phyloP scores from a whole-genome alignment of 306 rosid genomes.

The Cicer yamashitae region DNA sequence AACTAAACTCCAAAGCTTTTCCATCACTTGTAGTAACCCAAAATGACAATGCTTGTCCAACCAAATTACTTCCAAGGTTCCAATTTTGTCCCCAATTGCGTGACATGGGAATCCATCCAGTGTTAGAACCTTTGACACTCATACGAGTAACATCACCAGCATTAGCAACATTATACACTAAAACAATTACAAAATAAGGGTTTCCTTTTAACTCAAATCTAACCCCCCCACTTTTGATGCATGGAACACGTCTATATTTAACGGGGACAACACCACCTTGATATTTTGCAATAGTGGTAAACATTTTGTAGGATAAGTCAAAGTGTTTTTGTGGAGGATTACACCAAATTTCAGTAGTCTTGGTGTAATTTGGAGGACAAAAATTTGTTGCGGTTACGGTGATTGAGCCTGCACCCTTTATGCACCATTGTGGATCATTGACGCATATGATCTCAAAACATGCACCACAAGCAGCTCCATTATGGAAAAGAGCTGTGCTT shows the following conservation, averaged over 20 bases:
- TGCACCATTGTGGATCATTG: constrained; percentile 58
- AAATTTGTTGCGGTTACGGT: constrained; percentile 67
- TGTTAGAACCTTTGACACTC: constrained; percentile 43
- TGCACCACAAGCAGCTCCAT: constrained; percentile 62
- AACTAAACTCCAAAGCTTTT: constrained; percentile 35
- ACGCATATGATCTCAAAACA: constrained; percentile 65
- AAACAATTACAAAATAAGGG: constrained; percentile 46
- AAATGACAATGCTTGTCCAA: constrained; percentile 67
- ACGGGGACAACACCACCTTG: constrained; percentile 68
- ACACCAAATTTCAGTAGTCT: constrained; percentile 58
- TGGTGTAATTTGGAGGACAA: constrained; percentile 62
- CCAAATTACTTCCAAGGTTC: constrained; percentile 24
- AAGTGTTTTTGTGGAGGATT: constrained; percentile 74
- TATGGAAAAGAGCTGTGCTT: constrained; percentile 63
- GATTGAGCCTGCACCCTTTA: constrained; percentile 43
- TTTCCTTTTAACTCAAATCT: constrained; percentile 64
- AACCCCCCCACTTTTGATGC: constrained; percentile 54
- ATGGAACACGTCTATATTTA: constrained; percentile 44
- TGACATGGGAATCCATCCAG: constrained; percentile 52
- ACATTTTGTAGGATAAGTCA: constrained; percentile 67
- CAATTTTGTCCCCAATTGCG: constrained; percentile 72
- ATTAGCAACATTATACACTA: constrained; percentile 63
- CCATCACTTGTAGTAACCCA: constrained; percentile 55
- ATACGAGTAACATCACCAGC: constrained; percentile 54
- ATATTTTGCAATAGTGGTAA: constrained; percentile 49